Evolutionary conservation across 176 grass and related monocot genomes (phyloP).

Genomic region (Musa acuminata): DNA sequence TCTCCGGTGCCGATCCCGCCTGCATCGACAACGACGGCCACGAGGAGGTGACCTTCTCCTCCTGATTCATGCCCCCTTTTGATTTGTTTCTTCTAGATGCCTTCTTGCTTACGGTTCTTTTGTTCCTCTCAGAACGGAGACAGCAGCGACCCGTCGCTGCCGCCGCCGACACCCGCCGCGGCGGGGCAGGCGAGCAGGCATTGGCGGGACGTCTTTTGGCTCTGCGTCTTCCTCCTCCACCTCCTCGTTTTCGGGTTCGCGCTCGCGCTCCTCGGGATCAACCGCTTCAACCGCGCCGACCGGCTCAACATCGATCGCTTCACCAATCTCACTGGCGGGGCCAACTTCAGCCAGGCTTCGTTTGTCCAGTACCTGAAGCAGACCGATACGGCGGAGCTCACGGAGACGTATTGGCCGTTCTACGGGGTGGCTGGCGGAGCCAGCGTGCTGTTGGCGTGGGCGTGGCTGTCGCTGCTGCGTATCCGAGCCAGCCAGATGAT

Average conservation of each 20-base stretch:
- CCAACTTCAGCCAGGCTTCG: neutral
- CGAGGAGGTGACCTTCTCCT: constrained; percentile 1
- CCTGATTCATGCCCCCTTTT: neutral
- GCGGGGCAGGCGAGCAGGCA: constrained; percentile 27
- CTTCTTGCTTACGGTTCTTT: too few relatives aligned
- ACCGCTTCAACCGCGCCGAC: constrained; percentile 61
- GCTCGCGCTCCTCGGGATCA: constrained; percentile 62
- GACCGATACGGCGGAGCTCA: constrained; percentile 37
- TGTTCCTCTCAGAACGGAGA: constrained; percentile 2
- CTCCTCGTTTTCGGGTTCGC: constrained; percentile 54
- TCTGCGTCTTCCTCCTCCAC: constrained; percentile 75
- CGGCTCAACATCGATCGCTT: constrained; percentile 80
- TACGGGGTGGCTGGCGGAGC: constrained; percentile 54
- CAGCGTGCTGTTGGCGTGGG: constrained; percentile 47
- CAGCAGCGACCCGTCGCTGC: neutral
- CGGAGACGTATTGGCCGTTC: constrained; percentile 93
- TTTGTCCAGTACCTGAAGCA: constrained; percentile 5
- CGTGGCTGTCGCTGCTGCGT: constrained; percentile 59
- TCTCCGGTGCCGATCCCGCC: constrained; percentile 17
- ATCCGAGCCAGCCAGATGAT: constrained; percentile 42
- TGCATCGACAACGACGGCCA: constrained; percentile 8
- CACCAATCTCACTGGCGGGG: constrained; percentile 41
- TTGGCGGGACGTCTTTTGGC: constrained; percentile 93
- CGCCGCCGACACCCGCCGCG: neutral
- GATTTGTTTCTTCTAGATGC: neutral